Percentiles rank a stretch among this genome's conserved stretches.
phyloP scores from a whole-genome alignment of 768 basidiomycete species.

The Trametes elegans region DNA sequence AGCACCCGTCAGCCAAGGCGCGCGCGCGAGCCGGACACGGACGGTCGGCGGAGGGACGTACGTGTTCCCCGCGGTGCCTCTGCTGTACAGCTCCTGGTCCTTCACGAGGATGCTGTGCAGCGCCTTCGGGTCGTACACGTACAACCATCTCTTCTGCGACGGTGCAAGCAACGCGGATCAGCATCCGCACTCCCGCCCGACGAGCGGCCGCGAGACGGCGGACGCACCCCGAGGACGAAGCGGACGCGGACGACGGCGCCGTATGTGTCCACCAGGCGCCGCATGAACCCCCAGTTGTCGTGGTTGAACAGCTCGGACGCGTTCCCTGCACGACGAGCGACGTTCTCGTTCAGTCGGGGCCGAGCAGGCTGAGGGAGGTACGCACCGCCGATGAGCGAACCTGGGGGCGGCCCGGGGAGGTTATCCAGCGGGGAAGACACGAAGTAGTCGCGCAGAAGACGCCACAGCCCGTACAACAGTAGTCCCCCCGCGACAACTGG shows the following conservation, averaged over 20 bases:
- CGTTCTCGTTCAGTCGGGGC: too few species aligned
- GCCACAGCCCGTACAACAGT: neutral
- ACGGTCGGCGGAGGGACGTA: neutral
- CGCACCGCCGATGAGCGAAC: neutral
- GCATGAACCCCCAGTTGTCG: neutral
- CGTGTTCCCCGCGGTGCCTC: neutral
- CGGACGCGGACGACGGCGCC: slow-evolving; percentile 44
- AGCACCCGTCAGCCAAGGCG: too few species aligned
- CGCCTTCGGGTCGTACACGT: slow-evolving; percentile 12
- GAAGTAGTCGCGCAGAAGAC: neutral
- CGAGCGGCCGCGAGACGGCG: too few species aligned
- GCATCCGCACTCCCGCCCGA: too few species aligned
- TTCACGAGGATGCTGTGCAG: slow-evolving; percentile 16
- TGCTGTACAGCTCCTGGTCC: slow-evolving; percentile 7
- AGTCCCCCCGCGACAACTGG: neutral
- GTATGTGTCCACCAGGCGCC: slow-evolving; percentile 26
- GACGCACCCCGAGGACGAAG: slow-evolving; percentile 44
- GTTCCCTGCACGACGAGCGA: neutral
- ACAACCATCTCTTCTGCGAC: slow-evolving; percentile 1
- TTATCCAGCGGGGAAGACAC: neutral
- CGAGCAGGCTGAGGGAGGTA: too few species aligned
- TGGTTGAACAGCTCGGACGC: neutral
- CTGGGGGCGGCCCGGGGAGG: neutral
- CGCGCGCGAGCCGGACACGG: too few species aligned
- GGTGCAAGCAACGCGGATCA: too few species aligned